Conservation (phyloP, 2,329 filamentous ascomycete genomes). For the Pleomassaria siparia region DNA sequence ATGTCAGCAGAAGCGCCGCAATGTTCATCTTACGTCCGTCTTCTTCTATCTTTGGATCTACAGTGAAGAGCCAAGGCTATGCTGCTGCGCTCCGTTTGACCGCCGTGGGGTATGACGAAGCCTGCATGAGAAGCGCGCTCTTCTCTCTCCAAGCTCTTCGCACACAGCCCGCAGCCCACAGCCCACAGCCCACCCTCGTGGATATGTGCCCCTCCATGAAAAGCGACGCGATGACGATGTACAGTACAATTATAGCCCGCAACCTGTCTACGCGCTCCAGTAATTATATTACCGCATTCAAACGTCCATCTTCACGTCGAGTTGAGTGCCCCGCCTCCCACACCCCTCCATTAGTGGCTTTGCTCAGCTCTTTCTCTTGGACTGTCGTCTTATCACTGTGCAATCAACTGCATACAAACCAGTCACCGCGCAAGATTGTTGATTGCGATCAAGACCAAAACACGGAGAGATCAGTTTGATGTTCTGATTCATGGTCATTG, state of each 20-base stretch:
- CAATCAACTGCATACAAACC: neutral
- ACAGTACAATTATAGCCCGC: too few relatives aligned
- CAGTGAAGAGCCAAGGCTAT: constrained; percentile 2
- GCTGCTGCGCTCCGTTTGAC: constrained; percentile 7
- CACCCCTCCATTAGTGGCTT: neutral
- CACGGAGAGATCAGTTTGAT: too few relatives aligned
- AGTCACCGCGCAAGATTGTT: neutral
- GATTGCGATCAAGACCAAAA: neutral
- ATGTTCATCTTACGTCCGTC: too few relatives aligned
- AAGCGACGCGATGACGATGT: too few relatives aligned
- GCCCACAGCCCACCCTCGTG: too few relatives aligned
- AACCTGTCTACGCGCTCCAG: neutral
- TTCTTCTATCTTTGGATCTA: constrained; percentile 5
- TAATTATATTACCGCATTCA: neutral
- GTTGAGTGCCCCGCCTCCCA: neutral
- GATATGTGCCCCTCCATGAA: too few relatives aligned
- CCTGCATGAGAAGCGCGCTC: neutral
- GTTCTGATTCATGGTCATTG: too few relatives aligned
- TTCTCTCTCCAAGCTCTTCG: neutral
- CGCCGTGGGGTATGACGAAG: constrained; percentile 4
- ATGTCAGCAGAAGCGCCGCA: too few relatives aligned
- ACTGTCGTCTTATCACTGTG: neutral
- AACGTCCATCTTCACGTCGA: neutral
- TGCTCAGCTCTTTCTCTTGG: neutral
- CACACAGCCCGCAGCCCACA: too few relatives aligned